Evolutionary conservation across 768 basidiomycete genomes (phyloP), one percentile per base, ranked within the genome.

Genomic region (Pleurotus salmoneostramineus): DNA sequence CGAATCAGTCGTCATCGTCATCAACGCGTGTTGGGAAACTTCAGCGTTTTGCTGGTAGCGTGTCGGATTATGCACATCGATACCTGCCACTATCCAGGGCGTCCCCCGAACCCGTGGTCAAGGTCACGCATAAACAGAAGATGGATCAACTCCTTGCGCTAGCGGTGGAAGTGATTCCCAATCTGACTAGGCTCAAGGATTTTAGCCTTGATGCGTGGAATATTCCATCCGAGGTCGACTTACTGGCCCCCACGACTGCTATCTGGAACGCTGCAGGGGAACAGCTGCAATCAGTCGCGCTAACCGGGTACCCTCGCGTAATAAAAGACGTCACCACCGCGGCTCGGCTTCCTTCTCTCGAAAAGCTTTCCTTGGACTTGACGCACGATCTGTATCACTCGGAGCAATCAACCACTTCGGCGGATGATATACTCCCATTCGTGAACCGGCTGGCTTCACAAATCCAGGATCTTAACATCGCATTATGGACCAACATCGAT

Each of bases 181-280:
- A 60, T 11, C 64, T 80, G 59, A 59, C 60, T 5, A 71, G 70
- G 48, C 60, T 77, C 56, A 63, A 63, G 15, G 62, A 68, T 1
- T 72, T 79, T 36, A 67, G 69, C n/a, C 66, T 79, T n/a, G 72
- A 74, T 50, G 71, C 73, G 4, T 77, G 74, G 75, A 71, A 76
- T 50, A 56, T 71, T 12, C 68, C 69, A 14, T 63, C 66, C 3
- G 42, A 32, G 1, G 65, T 72, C 56, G 64, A 74, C 50, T 57
- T 76, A 11, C 59, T 66, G 12, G 51, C 63, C 1, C 70, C 78
- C 40, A 72, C 76, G 58, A 57, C 66, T 2, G 60, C 69, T 12
- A 76, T 75, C 3, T 81, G 77, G 77, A 57, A 64, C 1, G 65
- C 72, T 8, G 77, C 79, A 62, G 77, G 77, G 10, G 55, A 40